Evolutionary conservation across 192 early-diverging fungal genomes (phyloP).

Genomic region (Phycomyces blakesleeanus): DNA sequence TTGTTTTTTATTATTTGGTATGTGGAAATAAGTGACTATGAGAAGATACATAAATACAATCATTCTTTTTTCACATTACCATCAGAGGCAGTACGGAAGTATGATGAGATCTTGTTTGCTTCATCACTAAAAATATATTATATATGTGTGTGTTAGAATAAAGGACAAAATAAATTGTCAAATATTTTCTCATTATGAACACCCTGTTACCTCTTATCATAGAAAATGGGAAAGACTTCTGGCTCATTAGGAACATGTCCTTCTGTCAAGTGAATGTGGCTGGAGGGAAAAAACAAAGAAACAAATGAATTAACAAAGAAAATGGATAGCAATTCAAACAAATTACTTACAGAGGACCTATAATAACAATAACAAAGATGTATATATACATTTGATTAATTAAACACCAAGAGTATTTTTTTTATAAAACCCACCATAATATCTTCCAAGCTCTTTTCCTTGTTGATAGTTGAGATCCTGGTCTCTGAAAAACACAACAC

Average conservation of each 20-base stretch:
- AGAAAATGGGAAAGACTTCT: slow-evolving; percentile 26
- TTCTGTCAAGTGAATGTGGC: slow-evolving; percentile 16
- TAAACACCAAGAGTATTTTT: too few species aligned
- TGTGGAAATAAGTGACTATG: too few species aligned
- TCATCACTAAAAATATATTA: background rate
- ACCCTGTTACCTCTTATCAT: slow-evolving; percentile 13
- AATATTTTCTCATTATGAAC: too few species aligned
- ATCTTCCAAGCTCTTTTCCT: slow-evolving; percentile 19
- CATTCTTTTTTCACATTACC: slow-evolving; percentile 1
- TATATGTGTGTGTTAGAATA: too few species aligned
- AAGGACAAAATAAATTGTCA: too few species aligned
- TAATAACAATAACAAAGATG: too few species aligned
- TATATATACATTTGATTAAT: too few species aligned
- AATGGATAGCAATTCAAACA: too few species aligned
- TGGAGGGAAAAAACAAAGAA: too few species aligned
- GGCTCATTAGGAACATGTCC: slow-evolving; percentile 14
- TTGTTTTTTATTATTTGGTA: background rate
- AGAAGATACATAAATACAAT: too few species aligned
- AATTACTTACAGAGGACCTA: slow-evolving; percentile 24
- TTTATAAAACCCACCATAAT: slow-evolving; percentile 34
- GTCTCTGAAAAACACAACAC: slow-evolving; percentile 36
- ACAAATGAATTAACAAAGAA: too few species aligned
- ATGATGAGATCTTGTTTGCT: slow-evolving; percentile 3
- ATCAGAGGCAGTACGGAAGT: slow-evolving; percentile 9
- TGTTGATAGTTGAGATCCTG: slow-evolving; percentile 29